These are phyloP conservation scores for Pholiota microspora DNA, from an alignment of 768 basidiomycete genomes.

Conservation along the genomic window DNA sequence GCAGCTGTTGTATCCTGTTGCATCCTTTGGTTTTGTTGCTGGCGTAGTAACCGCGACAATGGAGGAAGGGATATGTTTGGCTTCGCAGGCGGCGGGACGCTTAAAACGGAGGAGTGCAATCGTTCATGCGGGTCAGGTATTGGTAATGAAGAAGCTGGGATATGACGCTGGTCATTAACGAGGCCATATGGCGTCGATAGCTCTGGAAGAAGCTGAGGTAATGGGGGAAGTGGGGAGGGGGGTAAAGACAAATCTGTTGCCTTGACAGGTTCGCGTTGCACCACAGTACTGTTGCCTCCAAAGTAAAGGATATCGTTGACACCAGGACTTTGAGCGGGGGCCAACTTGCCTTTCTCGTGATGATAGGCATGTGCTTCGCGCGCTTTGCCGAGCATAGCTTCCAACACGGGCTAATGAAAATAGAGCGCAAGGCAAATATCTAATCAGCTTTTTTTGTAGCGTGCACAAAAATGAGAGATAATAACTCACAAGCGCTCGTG, in stretches of 20 bases:
- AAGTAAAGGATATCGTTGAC: conserved; percentile 36
- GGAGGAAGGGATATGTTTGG: neutral
- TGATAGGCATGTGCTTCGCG: conserved; percentile 23
- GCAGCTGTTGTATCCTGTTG: too few relatives aligned
- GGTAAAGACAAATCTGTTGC: neutral
- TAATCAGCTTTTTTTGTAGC: neutral
- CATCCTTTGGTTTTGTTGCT: neutral
- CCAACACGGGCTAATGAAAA: conserved; percentile 38
- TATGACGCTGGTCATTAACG: neutral
- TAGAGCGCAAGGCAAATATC: neutral
- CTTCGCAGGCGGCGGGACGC: neutral
- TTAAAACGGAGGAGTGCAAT: too few relatives aligned
- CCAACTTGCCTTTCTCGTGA: conserved; percentile 15
- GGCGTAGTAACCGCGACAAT: neutral
- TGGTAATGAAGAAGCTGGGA: neutral
- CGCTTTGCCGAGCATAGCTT: conserved; percentile 44
- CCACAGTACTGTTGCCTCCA: conserved; percentile 30
- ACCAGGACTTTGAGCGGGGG: conserved; percentile 9
- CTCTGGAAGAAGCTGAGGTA: neutral
- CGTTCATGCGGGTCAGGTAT: neutral
- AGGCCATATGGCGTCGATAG: neutral
- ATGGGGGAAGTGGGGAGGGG: neutral
- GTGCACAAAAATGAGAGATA: neutral
- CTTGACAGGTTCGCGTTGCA: conserved; percentile 9
- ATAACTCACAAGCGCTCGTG: conserved; percentile 41